Percentiles rank a stretch among this genome's conserved stretches.
Evolutionary conservation across 495 filamentous ascomycete genomes (phyloP).

Genomic region (Cryomyces minteri): DNA sequence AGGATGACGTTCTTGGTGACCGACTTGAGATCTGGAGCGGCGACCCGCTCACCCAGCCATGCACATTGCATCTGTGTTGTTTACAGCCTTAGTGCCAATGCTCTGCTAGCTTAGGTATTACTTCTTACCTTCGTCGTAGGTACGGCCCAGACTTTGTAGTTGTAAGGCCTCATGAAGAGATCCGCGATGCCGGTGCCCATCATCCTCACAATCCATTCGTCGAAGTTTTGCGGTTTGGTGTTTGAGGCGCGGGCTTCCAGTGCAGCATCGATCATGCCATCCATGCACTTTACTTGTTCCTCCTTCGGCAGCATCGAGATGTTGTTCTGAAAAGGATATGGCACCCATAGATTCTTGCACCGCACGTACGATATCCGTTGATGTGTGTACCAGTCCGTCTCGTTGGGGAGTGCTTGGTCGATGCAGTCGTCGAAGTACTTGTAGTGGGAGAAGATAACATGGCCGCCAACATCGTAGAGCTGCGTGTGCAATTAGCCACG

Average conservation of each 20-base stretch:
- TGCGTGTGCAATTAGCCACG: slow-evolving; percentile 21
- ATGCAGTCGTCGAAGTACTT: slow-evolving; percentile 99
- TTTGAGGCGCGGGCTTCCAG: slow-evolving; percentile 67
- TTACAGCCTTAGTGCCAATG: not conserved
- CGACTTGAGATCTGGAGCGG: slow-evolving; percentile 89
- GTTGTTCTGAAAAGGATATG: slow-evolving; percentile 99
- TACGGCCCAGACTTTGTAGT: slow-evolving; percentile 99
- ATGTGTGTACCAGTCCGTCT: slow-evolving; percentile 92
- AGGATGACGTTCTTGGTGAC: slow-evolving; percentile 91
- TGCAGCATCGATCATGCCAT: slow-evolving; percentile 92
- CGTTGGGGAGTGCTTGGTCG: slow-evolving; percentile 83
- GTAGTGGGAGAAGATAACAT: slow-evolving; percentile 99
- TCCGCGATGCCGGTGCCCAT: slow-evolving; percentile 84
- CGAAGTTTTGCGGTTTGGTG: slow-evolving; percentile 88
- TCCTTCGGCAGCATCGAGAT: slow-evolving; percentile 97
- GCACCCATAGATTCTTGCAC: slow-evolving; percentile 89
- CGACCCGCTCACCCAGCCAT: slow-evolving; percentile 98
- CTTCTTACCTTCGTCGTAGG: slow-evolving; percentile 79
- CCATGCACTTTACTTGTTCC: slow-evolving; percentile 87
- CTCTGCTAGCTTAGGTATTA: not conserved
- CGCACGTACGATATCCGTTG: slow-evolving; percentile 98
- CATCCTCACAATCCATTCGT: slow-evolving; percentile 94
- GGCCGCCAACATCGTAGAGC: slow-evolving; percentile 98
- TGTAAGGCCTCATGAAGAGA: slow-evolving; percentile 98
- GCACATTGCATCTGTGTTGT: slow-evolving; percentile 83